Percentiles rank a stretch among this genome's conserved stretches.
phyloP scores from a whole-genome alignment of 805 yeast genomes.

The Vanderwaltozyma verrucispora region DNA sequence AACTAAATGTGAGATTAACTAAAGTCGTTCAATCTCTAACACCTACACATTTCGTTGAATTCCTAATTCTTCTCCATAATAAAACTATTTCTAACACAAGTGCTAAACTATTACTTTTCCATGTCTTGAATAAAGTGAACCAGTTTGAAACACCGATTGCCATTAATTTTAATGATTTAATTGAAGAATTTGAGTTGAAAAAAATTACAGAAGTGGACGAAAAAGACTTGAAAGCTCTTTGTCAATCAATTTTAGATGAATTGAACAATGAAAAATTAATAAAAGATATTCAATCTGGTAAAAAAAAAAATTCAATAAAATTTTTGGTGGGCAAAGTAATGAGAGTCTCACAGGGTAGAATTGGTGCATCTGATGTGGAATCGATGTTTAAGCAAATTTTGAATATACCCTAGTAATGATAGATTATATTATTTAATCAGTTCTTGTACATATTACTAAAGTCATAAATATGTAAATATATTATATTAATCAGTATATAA shows the following conservation, averaged over 20 bases:
- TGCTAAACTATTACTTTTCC: constrained; percentile 54
- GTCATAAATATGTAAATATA: too few relatives aligned
- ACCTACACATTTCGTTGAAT: constrained; percentile 38
- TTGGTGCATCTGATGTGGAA: constrained; percentile 30
- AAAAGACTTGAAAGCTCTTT: constrained; percentile 31
- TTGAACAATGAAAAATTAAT: constrained; percentile 43
- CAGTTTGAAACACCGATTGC: constrained; percentile 19
- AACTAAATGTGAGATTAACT: constrained; percentile 30
- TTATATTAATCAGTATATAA: too few relatives aligned
- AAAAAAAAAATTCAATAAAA: constrained; percentile 54
- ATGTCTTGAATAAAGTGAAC: constrained; percentile 42
- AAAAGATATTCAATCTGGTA: constrained; percentile 44
- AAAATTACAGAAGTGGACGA: constrained; percentile 25
- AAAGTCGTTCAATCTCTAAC: constrained; percentile 30
- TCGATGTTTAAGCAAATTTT: constrained; percentile 24
- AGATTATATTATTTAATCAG: too few relatives aligned
- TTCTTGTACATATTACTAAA: neutral
- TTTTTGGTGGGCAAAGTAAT: constrained; percentile 77
- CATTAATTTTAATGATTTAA: constrained; percentile 32
- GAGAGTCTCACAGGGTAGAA: constrained; percentile 61
- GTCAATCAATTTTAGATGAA: constrained; percentile 35
- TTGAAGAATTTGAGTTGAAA: constrained; percentile 44
- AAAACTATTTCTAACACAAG: constrained; percentile 50
- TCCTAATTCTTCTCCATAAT: constrained; percentile 42
- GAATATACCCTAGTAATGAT: constrained; percentile 8